These are phyloP conservation scores for Pichia sp. DNA, from an alignment of 1,139 yeast species.

Conservation along the genomic window DNA sequence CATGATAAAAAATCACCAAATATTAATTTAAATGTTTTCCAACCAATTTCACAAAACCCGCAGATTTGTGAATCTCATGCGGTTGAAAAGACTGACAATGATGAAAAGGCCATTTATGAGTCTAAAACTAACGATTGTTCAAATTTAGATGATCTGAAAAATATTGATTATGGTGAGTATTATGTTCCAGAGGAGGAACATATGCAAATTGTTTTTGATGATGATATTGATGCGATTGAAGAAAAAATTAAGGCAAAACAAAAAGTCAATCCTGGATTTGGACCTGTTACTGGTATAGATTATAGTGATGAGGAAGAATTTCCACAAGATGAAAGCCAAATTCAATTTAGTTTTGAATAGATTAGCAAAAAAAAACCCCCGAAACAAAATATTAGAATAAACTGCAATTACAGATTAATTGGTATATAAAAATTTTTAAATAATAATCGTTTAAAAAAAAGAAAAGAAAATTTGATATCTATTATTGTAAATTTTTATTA, in stretches of 20 bases:
- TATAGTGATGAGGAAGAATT: constrained; percentile 29
- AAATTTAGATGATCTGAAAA: background rate
- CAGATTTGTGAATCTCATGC: no score
- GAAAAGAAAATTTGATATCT: no score
- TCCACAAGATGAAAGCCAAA: constrained; percentile 26
- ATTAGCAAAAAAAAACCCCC: no score
- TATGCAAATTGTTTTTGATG: constrained; percentile 27
- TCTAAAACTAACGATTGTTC: background rate
- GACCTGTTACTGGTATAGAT: constrained; percentile 18
- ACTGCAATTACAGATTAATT: no score
- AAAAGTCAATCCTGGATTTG: constrained; percentile 13
- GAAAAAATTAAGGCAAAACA: constrained; percentile 11
- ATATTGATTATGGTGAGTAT: constrained; percentile 21
- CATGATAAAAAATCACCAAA: constrained; percentile 10
- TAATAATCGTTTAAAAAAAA: no score
- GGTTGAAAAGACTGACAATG: no score
- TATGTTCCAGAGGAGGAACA: constrained; percentile 25
- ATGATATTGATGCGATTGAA: constrained; percentile 17
- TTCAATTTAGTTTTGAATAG: constrained; percentile 24
- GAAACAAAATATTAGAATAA: no score
- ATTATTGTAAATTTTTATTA: no score
- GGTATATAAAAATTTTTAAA: no score
- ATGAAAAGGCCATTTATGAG: background rate
- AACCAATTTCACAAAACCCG: constrained; percentile 1
- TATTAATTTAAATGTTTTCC: constrained; percentile 16